Evolutionary conservation across 306 rosid species (phyloP).

Genomic region (Pachyrhizus erosus): DNA sequence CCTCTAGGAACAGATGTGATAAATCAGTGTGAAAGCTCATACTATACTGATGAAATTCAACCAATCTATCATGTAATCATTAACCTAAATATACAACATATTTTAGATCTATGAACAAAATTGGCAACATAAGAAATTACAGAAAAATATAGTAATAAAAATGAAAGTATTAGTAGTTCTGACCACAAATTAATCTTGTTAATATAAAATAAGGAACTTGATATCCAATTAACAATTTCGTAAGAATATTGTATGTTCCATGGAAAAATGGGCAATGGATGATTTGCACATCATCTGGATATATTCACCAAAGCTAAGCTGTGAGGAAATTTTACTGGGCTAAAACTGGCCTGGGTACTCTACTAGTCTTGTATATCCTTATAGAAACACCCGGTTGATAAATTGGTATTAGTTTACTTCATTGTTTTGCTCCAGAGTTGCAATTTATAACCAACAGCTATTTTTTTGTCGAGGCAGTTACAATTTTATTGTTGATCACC

Average conservation of each 20-base stretch:
- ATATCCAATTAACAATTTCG: too few relatives aligned
- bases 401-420: not conserved
- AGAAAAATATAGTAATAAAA: not conserved
- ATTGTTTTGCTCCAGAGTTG: not conserved
- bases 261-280: too few relatives aligned
- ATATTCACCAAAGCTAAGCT: not conserved
- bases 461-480: not conserved
- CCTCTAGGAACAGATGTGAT: not conserved
- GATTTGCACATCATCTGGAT: not conserved
- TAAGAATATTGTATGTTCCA: too few relatives aligned
- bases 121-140: not conserved
- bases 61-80: not conserved
- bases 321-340: not conserved
- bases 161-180: not conserved
- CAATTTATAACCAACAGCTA: not conserved
- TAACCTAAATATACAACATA: not conserved
- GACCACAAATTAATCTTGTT: not conserved
- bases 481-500: not conserved
- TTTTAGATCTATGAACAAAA: not conserved
- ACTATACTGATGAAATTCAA: slow-evolving; percentile 9
- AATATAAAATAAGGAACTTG: not conserved
- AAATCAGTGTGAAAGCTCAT: not conserved
- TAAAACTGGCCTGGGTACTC: not conserved
- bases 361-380: not conserved
- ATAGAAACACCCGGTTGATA: not conserved